These are phyloP conservation scores for Citrus cavaleriei DNA, from an alignment of 345 rosid species.

Conservation along the genomic window DNA sequence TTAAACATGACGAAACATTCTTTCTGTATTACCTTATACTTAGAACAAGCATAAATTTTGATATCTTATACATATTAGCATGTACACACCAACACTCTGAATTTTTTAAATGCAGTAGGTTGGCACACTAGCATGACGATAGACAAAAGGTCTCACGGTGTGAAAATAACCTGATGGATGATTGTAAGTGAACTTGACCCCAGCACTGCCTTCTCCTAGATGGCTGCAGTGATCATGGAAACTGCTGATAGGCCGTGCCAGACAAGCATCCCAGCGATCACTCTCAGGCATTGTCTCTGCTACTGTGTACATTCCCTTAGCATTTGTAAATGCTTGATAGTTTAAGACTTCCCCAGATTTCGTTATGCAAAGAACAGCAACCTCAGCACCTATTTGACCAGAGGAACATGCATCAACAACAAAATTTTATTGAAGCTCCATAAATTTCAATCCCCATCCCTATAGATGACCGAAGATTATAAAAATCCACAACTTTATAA, in stretches of 20 bases:
- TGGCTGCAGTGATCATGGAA: slow-evolving; percentile 78
- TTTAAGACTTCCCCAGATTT: slow-evolving; percentile 89
- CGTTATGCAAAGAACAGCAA: slow-evolving; percentile 94
- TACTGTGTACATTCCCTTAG: slow-evolving; percentile 74
- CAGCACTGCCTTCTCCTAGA: slow-evolving; percentile 49
- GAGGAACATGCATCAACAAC: not conserved
- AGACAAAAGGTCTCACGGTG: slow-evolving; percentile 65
- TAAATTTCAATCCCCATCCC: not conserved
- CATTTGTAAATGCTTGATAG: slow-evolving; percentile 88
- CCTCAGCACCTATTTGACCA: slow-evolving; percentile 59
- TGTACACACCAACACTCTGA: not conserved
- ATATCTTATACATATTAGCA: not conserved
- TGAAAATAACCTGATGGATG: slow-evolving; percentile 82
- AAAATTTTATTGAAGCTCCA: not conserved
- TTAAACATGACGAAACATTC: not conserved
- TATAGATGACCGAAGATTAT: not conserved
- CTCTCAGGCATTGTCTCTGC: slow-evolving; percentile 98
- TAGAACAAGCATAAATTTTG: not conserved
- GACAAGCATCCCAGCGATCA: slow-evolving; percentile 93
- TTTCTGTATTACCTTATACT: not conserved
- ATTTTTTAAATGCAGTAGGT: slow-evolving; percentile 52
- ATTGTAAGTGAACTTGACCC: slow-evolving; percentile 75
- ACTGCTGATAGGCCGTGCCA: slow-evolving; percentile 83
- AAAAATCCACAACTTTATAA: not conserved
- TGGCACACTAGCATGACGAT: slow-evolving; percentile 52